Evolutionary conservation across 139 green algal genomes (phyloP).

Genomic region (Zygnema circumcarinatum): DNA sequence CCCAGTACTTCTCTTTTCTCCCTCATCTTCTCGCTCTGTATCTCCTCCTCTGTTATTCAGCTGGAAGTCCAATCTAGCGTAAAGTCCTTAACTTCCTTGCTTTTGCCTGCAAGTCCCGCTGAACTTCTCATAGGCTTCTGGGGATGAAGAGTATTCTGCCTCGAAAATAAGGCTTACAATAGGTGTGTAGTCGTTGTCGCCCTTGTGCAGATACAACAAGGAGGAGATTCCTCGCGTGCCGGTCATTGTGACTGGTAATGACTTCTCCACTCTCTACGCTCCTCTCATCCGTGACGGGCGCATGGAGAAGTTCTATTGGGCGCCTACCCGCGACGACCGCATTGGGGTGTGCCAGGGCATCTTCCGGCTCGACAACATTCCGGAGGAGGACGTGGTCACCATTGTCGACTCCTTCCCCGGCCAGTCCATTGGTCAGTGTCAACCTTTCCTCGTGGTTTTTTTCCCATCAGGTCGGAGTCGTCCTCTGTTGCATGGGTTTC

Average conservation of each 20-base stretch:
- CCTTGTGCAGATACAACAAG: conserved; percentile 58
- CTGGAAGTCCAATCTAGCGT: too few relatives aligned
- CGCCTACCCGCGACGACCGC: conserved; percentile 90
- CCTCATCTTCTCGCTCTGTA: too few relatives aligned
- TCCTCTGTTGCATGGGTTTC: too few relatives aligned
- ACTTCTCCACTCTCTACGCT: conserved; percentile 99
- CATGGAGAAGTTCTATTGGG: conserved; percentile 99
- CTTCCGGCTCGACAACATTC: conserved; percentile 82
- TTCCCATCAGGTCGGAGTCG: too few relatives aligned
- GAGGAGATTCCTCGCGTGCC: conserved; percentile 93
- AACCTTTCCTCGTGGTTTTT: neutral
- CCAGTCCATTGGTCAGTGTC: conserved; percentile 87
- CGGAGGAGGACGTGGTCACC: conserved; percentile 53
- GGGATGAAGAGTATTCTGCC: too few relatives aligned
- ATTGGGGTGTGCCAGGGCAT: conserved; percentile 96
- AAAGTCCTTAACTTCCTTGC: too few relatives aligned
- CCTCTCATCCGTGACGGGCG: conserved; percentile 98
- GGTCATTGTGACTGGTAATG: conserved; percentile 97
- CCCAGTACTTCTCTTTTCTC: too few relatives aligned
- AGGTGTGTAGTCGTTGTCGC: too few relatives aligned
- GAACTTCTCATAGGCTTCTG: too few relatives aligned
- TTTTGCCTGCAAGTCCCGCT: too few relatives aligned
- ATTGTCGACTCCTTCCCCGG: conserved; percentile 97
- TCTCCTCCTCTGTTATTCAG: too few relatives aligned
- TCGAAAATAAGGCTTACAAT: too few relatives aligned